phyloP scores from a whole-genome alignment of 1,284 basidiomycete species.

The Heliocybe sulcata region DNA sequence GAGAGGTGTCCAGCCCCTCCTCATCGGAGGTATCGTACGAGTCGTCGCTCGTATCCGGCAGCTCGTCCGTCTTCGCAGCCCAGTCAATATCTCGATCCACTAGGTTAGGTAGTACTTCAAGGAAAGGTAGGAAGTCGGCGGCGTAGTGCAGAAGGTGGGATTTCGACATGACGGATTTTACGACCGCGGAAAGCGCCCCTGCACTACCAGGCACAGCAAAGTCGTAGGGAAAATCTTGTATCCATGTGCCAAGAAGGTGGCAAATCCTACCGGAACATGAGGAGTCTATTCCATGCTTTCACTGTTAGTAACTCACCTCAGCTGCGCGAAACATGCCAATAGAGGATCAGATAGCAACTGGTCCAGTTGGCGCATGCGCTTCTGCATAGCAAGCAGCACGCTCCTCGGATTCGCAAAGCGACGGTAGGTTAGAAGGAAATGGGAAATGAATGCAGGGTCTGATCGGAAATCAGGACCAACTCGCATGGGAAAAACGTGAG shows the following conservation, averaged over 20 bases:
- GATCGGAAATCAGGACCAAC: conserved; percentile 3
- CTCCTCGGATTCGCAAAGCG: conserved; percentile 70
- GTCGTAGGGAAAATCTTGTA: conserved; percentile 63
- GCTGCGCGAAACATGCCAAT: conserved; percentile 78
- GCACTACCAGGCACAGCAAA: conserved; percentile 71
- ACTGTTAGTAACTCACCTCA: conserved; percentile 44
- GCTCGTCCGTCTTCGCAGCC: conserved; percentile 57
- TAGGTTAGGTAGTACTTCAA: conserved; percentile 55
- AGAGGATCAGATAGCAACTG: conserved; percentile 61
- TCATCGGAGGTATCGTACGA: conserved; percentile 35
- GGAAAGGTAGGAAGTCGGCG: conserved; percentile 70
- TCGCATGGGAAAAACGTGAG: not conserved
- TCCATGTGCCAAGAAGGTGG: conserved; percentile 68
- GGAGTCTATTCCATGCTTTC: not conserved
- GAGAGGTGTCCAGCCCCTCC: conserved; percentile 38
- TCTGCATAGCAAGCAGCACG: conserved; percentile 77
- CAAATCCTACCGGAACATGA: conserved; percentile 56
- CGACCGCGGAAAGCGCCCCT: conserved; percentile 64
- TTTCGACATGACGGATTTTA: conserved; percentile 70
- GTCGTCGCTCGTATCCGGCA: conserved; percentile 55
- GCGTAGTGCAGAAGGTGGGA: conserved; percentile 77
- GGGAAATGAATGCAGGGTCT: conserved; percentile 70
- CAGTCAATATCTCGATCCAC: conserved; percentile 61
- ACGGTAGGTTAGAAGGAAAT: conserved; percentile 76
- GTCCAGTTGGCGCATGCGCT: conserved; percentile 71